Evolutionary conservation across 1,284 basidiomycete genomes (phyloP), one percentile per base, ranked within the genome.

Genomic region (Trichosporon coremiiforme): DNA sequence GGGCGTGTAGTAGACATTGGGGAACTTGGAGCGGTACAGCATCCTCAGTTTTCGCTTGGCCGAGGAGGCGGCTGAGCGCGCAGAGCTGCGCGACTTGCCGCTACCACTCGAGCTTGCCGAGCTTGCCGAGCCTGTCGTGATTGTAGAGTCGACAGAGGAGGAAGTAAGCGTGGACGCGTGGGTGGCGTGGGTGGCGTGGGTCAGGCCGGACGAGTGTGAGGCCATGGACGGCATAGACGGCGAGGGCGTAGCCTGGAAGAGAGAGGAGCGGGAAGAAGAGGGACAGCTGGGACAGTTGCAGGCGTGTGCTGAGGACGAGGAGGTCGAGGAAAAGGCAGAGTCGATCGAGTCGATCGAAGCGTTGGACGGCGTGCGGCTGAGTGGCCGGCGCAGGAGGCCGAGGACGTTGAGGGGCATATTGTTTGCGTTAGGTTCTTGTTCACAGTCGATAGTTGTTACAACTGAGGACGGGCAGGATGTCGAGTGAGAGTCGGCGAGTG

Each of bases 1-100:
- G 29, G 2, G 15, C 12, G 57, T 33, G 57, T 33, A 60, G 15
- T 60, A 60, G 1, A 60, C 29, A 15, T 35, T 35, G 7, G 57
- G 57, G 29, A 60, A 60, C 17, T 35, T 60, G 12, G 57, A 60
- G 7, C 57, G 57, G 31, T 60, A 60, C 31, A 60, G 57, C 57
- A 17, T 60, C 29, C 57, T 29, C 57, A 60, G 57, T 10, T 25
- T 29, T 1, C 57, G 29, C 31, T 33, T 60, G 15, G 57, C 31
- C 15, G 57, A 33, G 1, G 31, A 35, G 17, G 57, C 57, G 6
- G 29, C 31, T 2, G 31, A 35, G 17, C 29, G 29, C 3, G 10
- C 50, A 20, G 50, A 55, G 53, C 25, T 29, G 53, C 2, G 20
- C 22, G 53, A 3, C 4, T 45, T 10, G 41, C 15, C 41, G 33